Conservation (phyloP, 176 grass and related monocot genomes). For the Urochloa ruziziensis region DNA sequence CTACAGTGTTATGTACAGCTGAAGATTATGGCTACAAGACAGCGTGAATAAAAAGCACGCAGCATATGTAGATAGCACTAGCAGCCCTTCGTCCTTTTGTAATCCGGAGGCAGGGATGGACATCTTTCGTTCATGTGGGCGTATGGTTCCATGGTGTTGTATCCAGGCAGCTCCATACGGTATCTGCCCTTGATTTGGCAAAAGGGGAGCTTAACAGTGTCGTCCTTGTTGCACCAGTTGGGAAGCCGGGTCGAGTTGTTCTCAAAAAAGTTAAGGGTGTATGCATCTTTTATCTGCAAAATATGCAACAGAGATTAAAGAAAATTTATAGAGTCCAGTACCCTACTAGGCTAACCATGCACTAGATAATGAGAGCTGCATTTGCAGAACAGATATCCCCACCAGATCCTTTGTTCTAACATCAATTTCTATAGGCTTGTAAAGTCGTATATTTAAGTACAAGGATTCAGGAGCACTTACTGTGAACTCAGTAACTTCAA, state of each 20-base stretch:
- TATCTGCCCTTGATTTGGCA: slow-evolving; percentile 95
- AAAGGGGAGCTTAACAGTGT: slow-evolving; percentile 75
- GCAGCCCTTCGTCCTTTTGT: slow-evolving; percentile 50
- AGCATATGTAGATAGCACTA: slow-evolving; percentile 59
- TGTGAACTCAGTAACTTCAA: slow-evolving; percentile 95
- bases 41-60: slow-evolving; percentile 22
- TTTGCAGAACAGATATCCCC: background rate
- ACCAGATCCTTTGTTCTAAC: background rate
- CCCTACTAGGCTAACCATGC: no score
- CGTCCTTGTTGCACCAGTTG: slow-evolving; percentile 88
- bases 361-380: background rate
- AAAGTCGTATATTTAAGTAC: background rate
- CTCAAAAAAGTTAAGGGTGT: slow-evolving; percentile 90
- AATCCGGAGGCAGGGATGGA: slow-evolving; percentile 77
- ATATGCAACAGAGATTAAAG: background rate
- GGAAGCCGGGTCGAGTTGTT: slow-evolving; percentile 63
- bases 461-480: slow-evolving; percentile 46
- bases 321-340: no score
- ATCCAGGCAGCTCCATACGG: slow-evolving; percentile 92
- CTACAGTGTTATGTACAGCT: slow-evolving; percentile 45
- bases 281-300: slow-evolving; percentile 96
- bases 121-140: slow-evolving; percentile 92
- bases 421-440: background rate
- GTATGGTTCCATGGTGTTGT: slow-evolving; percentile 80
- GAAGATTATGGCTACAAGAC: background rate